Conservation (phyloP, 495 filamentous ascomycete genomes). For the Xylaria intraflava region DNA sequence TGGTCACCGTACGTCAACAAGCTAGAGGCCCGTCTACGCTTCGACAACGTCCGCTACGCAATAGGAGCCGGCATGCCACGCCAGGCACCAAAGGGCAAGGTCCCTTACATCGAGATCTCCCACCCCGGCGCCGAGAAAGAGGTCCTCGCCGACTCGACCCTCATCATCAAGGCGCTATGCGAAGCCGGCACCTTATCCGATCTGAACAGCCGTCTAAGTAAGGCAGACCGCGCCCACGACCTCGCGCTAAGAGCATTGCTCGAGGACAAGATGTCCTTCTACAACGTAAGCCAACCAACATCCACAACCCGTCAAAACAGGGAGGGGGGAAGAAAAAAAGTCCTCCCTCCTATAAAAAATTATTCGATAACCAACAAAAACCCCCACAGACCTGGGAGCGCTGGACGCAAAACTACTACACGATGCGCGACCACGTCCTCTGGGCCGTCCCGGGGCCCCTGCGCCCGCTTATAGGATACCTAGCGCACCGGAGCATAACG, state of each 20-base stretch:
- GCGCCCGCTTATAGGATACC: conserved; percentile 45
- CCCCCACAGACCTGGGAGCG: conserved; percentile 32
- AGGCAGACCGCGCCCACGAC: conserved; percentile 39
- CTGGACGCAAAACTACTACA: conserved; percentile 57
- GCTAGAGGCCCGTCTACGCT: conserved; percentile 56
- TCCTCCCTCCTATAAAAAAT: no score
- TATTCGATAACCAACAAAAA: no score
- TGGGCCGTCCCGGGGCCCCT: conserved; percentile 43
- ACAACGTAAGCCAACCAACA: conserved; percentile 14
- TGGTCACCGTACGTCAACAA: conserved; percentile 64
- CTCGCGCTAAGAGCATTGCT: conserved; percentile 47
- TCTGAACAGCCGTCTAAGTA: conserved; percentile 38
- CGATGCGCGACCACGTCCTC: conserved; percentile 50
- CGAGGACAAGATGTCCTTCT: conserved; percentile 57
- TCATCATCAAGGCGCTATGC: conserved; percentile 46
- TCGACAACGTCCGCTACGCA: conserved; percentile 42
- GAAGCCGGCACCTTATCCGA: conserved; percentile 38
- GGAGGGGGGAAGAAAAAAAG: no score
- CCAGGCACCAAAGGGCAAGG: conserved; percentile 50
- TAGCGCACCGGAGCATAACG: conserved; percentile 40
- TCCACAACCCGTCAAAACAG: no score
- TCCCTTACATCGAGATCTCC: conserved; percentile 47
- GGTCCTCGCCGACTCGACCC: conserved; percentile 41
- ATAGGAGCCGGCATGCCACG: conserved; percentile 35
- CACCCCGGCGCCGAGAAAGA: neutral